A percentile compares a stretch with the other conserved stretches of the same genome.
These are phyloP conservation scores for Syzygium aromaticum DNA, from an alignment of 345 rosid species.

Conservation along the genomic window DNA sequence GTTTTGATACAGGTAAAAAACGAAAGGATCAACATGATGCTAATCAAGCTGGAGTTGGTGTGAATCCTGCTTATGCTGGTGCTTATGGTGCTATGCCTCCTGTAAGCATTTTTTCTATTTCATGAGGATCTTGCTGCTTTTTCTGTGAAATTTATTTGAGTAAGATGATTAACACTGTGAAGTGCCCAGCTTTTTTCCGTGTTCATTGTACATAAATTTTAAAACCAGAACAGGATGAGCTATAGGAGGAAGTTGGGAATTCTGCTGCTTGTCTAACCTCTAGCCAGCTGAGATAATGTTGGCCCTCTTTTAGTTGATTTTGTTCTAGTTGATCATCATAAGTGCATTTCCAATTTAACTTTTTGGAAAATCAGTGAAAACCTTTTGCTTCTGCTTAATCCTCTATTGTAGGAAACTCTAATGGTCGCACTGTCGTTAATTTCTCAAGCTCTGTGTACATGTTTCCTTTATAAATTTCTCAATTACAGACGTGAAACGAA, in stretches of 20 bases:
- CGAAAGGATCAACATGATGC: slow-evolving; percentile 84
- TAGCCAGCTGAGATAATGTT: not conserved
- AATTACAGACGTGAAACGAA: not conserved
- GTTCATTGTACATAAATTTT: not conserved
- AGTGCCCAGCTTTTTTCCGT: not conserved
- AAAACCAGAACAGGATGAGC: not conserved
- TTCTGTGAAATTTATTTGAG: not conserved
- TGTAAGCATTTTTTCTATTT: slow-evolving; percentile 31
- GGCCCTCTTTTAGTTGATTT: not conserved
- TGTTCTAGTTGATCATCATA: not conserved
- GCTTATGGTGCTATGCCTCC: slow-evolving; percentile 78
- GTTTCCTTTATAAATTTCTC: not conserved
- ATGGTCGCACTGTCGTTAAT: not conserved
- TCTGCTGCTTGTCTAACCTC: not conserved
- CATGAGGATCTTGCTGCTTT: not conserved
- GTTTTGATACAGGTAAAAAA: slow-evolving; percentile 54
- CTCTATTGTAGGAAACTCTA: not conserved
- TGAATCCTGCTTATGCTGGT: slow-evolving; percentile 63
- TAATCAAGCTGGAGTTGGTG: slow-evolving; percentile 40
- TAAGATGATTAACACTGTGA: not conserved
- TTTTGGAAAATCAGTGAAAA: not conserved
- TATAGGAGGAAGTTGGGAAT: not conserved
- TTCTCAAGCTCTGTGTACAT: not conserved
- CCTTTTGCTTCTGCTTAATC: not conserved
- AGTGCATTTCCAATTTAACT: not conserved